Evolutionary conservation across 257 asterid species (phyloP), one percentile per base, ranked within the genome.

Genomic region (Salvia splendens): DNA sequence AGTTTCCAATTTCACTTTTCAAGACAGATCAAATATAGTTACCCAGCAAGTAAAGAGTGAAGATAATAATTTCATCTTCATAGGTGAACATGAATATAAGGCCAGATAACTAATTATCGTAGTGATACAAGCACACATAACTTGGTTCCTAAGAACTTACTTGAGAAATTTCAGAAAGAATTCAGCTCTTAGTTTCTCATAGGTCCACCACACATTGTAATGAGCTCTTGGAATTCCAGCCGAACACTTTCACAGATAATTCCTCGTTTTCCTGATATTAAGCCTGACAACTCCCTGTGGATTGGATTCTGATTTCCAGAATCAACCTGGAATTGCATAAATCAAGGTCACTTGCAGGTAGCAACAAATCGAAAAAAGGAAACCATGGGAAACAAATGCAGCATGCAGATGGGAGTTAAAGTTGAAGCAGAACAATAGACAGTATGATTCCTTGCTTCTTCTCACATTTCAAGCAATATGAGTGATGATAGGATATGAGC

Each of bases 151-250:
- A 28, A 61, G 52, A 73, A 73, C 92, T 86, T 78, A 90, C 99
- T 79, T 86, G 77, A 93, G 84, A 75, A 78, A 79, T 67, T 86
- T 82, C 81, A 88, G 79, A 77, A 90, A 50, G 78, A 77, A 81
- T 68, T 77, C 70, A 49, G 97, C 89, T 74, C 99, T 82, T 68
- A 76, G 55, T 78, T 85, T 93, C 81, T 93, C 97, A 60, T 78
- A 53, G 92, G 85, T 70, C 99, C 99, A 51, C 97, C 97, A 57
- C 87, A 89, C 91, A 88, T 88, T 74, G 86, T 75, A 70, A 93
- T 75, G 72, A 93, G 88, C 84, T 86, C 89, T 81, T 83, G 83
- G 73, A 88, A 88, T 78, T 93, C 99, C 43, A 82, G 75, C 67
- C 33, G 57, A 68, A 81, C 99, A 70, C 95, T 91, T 67, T 86